Base-by-base conservation (phyloP, 495 filamentous ascomycete genomes). In the Aspergillus affinis region DNA sequence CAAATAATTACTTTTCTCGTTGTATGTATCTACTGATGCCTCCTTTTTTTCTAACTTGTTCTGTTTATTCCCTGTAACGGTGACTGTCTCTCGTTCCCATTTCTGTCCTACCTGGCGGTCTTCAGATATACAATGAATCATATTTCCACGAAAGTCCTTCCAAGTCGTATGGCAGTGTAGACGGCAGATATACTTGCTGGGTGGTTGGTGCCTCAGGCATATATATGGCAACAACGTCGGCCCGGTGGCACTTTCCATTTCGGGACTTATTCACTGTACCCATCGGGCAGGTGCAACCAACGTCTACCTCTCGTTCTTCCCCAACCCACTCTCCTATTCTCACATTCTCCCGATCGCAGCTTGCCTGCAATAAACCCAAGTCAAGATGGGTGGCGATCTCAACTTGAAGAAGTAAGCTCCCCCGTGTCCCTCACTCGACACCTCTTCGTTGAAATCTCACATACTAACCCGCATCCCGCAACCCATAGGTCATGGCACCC, bases 371-470 rank as follows among this genome's bases (percentile, higher is more conserved):
- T 7, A 48, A 19, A 55, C 8, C 18, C 0, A 5, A 46, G 36
- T 67, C 77, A 90, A 82, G 56, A 93, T 93, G 90, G 87, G 89
- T 78, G 89, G 90, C 65, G 91, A 96, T 80, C 78, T 97, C 69
- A 96, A 97, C 65, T 78, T 96, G 65, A 99, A 99, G 78, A 99
- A 99, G 82, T 78, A 60, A 64, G 69, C 61, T 32, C 30, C 12
- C 23, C 18, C 3, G 13, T 21, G 4, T 41, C 26, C 4, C 30
- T 26, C 51, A 44, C 36, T 55, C n/a, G 32, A 26, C 32, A 58
- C 46, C 47, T 46, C 27, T 30, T 18, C 18, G n/a, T n/a, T n/a
- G 26, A n/a, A 59, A 50, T 27, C n/a, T 26, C 32, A 36, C n/a
- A 12, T 20, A 44, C 36, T 41, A 41, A 41, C 36, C 12, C 36